Conservation (phyloP, 2,329 filamentous ascomycete species). For the Arachnopeziza araneosa region DNA sequence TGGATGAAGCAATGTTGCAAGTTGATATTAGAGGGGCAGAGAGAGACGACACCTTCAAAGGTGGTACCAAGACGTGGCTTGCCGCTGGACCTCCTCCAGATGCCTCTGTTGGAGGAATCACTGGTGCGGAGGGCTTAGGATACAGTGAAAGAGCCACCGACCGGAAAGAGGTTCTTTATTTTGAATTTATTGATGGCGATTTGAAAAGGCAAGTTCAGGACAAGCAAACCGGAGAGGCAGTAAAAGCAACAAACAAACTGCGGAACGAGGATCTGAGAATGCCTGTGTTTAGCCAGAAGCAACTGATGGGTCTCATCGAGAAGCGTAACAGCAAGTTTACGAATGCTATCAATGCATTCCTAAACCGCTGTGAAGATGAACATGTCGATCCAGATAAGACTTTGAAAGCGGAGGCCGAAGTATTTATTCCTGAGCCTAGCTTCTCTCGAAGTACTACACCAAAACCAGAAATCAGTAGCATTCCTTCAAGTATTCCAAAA, state of each 20-base stretch:
- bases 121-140: slow-evolving; percentile 41
- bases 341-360: slow-evolving; percentile 68
- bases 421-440: slow-evolving; percentile 57
- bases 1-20: slow-evolving; percentile 78
- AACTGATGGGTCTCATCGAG: slow-evolving; percentile 84
- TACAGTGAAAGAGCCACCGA: slow-evolving; percentile 31
- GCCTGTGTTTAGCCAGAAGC: slow-evolving; percentile 88
- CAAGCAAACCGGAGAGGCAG: slow-evolving; percentile 67
- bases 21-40: slow-evolving; percentile 69
- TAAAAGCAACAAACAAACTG: slow-evolving; percentile 60
- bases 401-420: slow-evolving; percentile 52
- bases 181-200: slow-evolving; percentile 91
- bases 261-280: slow-evolving; percentile 79
- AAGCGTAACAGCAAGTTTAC: slow-evolving; percentile 82
- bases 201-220: slow-evolving; percentile 72
- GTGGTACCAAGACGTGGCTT: slow-evolving; percentile 46
- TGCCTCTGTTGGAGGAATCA: slow-evolving; percentile 51
- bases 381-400: slow-evolving; percentile 61
- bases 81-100: slow-evolving; percentile 46
- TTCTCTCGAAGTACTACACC: slow-evolving; percentile 34
- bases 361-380: slow-evolving; percentile 65
- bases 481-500: slow-evolving; percentile 69
- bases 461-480: slow-evolving; percentile 35
- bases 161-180: slow-evolving; percentile 69
- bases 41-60: slow-evolving; percentile 58